These are phyloP conservation scores for Heterobasidion parviporum DNA, from an alignment of 1,284 basidiomycete genomes.

Conservation along the genomic window DNA sequence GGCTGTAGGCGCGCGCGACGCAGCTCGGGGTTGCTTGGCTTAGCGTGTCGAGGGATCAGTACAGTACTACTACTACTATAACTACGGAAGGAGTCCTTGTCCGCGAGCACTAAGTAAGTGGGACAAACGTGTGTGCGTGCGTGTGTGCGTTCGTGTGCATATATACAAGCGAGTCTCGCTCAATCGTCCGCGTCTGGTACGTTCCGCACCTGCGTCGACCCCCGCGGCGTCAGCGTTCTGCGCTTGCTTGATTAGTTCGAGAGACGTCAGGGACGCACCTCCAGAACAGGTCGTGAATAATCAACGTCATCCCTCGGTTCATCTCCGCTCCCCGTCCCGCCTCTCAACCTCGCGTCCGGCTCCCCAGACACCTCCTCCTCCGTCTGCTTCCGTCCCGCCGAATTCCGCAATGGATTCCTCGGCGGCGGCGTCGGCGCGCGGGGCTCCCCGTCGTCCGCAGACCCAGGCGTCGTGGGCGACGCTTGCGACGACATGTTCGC, in stretches of 20 bases:
- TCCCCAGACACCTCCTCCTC: constrained; percentile 12
- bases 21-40: too few species aligned
- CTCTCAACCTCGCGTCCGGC: constrained; percentile 36
- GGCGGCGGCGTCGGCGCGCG: constrained; percentile 25
- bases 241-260: background rate
- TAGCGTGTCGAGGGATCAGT: too few species aligned
- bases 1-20: too few species aligned
- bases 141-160: too few species aligned
- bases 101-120: too few species aligned
- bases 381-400: background rate
- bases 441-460: constrained; percentile 2
- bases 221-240: background rate
- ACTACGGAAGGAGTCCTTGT: too few species aligned
- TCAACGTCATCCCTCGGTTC: constrained; percentile 45
- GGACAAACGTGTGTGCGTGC: too few species aligned
- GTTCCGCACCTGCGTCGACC: background rate
- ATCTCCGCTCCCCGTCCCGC: constrained; percentile 24
- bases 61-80: too few species aligned
- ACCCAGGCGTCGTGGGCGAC: constrained; percentile 14
- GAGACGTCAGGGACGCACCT: constrained; percentile 29
- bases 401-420: constrained; percentile 28
- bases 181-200: background rate
- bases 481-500: constrained; percentile 28
- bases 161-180: background rate
- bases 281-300: constrained; percentile 50